These are phyloP conservation scores for Mycosphaerella sp. DNA, from an alignment of 2,329 filamentous ascomycete species.

Conservation along the genomic window DNA sequence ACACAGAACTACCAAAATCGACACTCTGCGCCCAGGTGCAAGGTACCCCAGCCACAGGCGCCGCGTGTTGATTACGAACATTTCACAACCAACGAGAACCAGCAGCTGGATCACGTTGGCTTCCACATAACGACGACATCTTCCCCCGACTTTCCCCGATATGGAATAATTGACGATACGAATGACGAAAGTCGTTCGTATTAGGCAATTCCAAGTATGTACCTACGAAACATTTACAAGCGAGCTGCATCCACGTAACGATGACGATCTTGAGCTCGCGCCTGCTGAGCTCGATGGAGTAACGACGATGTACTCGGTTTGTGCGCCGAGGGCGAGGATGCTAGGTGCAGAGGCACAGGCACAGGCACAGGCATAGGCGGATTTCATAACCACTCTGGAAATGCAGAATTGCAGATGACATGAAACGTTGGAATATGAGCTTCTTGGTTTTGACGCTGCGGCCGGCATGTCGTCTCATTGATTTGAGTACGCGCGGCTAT, in stretches of 20 bases:
- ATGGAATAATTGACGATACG: not conserved
- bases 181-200: conserved; percentile 16
- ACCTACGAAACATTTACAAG: conserved; percentile 6
- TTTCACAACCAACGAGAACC: not conserved
- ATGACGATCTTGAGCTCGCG: conserved; percentile 33
- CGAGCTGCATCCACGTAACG: conserved; percentile 20
- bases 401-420: conserved; percentile 6
- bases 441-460: conserved; percentile 10
- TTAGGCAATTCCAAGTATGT: not conserved
- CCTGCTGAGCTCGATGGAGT: conserved; percentile 29
- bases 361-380: conserved; percentile 4
- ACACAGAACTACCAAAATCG: conserved; percentile 23
- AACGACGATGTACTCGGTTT: conserved; percentile 14
- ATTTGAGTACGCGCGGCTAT: conserved; percentile 13
- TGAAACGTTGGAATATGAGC: not conserved
- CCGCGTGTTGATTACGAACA: not conserved
- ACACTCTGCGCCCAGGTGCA: conserved; percentile 22
- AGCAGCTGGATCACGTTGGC: not conserved
- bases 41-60: not conserved
- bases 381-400: conserved; percentile 16
- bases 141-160: not conserved
- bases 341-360: not conserved
- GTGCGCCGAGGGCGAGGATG: conserved; percentile 11
- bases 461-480: conserved; percentile 16
- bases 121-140: not conserved